phyloP scores from a whole-genome alignment of 805 yeast species.

The Kodamaea jinghongensis region DNA sequence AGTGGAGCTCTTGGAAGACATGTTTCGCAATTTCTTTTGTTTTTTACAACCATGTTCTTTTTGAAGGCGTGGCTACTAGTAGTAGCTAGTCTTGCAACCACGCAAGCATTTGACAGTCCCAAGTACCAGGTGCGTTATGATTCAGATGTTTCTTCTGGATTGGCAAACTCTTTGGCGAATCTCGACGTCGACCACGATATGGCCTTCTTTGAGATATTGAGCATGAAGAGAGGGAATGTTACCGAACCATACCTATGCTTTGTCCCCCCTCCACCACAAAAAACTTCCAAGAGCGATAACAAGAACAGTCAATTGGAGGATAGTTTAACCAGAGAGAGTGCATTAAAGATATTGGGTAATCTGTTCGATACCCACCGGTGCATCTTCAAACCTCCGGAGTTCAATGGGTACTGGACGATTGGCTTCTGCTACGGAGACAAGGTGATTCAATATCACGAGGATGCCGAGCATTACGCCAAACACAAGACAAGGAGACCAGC shows the following conservation, averaged over 20 bases:
- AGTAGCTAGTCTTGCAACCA: not conserved
- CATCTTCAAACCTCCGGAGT: constrained; percentile 21
- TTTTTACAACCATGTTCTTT: not conserved
- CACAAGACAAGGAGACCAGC: constrained; percentile 30
- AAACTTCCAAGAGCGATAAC: not conserved
- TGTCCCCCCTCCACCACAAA: constrained; percentile 14
- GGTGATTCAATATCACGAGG: constrained; percentile 49
- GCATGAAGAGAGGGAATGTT: constrained; percentile 8
- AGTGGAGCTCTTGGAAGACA: too few relatives aligned
- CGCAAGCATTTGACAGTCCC: constrained; percentile 5
- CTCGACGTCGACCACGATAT: constrained; percentile 9
- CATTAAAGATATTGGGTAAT: constrained; percentile 10
- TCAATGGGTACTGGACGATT: constrained; percentile 57
- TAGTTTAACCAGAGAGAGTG: not conserved
- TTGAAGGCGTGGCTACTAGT: constrained; percentile 1
- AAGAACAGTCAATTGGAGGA: not conserved
- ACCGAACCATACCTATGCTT: constrained; percentile 20
- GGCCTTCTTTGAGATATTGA: constrained; percentile 18
- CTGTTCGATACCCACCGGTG: constrained; percentile 23
- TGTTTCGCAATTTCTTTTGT: not conserved
- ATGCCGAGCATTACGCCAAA: constrained; percentile 18
- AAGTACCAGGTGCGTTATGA: constrained; percentile 18
- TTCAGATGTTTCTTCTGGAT: constrained; percentile 15
- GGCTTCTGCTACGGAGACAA: constrained; percentile 48
- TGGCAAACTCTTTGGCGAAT: constrained; percentile 11